phyloP scores from a whole-genome alignment of 2,329 filamentous ascomycete genomes.

The Ustulina deusta region DNA sequence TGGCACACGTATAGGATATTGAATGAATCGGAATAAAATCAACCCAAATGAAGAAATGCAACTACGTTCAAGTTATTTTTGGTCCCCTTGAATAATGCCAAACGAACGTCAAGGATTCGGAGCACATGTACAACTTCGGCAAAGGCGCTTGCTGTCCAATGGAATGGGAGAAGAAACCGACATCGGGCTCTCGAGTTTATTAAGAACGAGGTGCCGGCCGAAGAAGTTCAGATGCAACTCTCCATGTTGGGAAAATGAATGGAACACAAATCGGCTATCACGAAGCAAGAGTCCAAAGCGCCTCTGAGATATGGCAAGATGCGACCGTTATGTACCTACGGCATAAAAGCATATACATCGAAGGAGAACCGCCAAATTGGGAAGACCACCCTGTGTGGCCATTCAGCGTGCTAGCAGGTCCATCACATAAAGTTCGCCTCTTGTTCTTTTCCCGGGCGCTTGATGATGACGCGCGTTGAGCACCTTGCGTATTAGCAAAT shows the following conservation, averaged over 20 bases:
- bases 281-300: background rate
- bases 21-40: background rate
- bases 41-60: background rate
- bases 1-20: background rate
- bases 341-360: background rate
- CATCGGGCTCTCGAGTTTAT: background rate
- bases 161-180: background rate
- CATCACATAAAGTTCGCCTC: background rate
- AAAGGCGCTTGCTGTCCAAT: background rate
- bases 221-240: background rate
- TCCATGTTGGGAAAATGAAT: background rate
- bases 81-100: too few relatives aligned
- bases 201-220: background rate
- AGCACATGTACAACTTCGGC: too few relatives aligned
- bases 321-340: background rate
- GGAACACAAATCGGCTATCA: background rate
- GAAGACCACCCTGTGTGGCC: background rate
- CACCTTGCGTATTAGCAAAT: conserved; percentile 16
- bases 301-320: background rate
- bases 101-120: too few relatives aligned
- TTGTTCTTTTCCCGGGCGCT: background rate
- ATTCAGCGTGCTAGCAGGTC: background rate
- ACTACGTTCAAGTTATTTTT: too few relatives aligned
- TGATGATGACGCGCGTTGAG: background rate
- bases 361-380: background rate